Evolutionary conservation across 768 basidiomycete species (phyloP).

Genomic region (Mycena latifolia): DNA sequence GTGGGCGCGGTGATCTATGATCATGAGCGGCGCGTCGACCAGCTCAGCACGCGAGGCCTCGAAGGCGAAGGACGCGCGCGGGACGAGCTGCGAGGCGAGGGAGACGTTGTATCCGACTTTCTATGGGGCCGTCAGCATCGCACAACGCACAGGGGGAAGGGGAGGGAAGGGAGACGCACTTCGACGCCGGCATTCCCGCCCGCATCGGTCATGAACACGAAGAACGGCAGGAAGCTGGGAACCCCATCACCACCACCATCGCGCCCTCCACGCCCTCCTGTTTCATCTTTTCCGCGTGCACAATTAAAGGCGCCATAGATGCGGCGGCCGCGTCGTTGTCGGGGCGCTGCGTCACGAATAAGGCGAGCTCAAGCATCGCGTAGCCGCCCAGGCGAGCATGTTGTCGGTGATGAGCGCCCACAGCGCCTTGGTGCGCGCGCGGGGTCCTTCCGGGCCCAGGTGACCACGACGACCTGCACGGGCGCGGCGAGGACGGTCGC

Average conservation of each 20-base stretch:
- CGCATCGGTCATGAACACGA: slow-evolving; percentile 43
- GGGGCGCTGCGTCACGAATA: slow-evolving; percentile 60
- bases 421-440: slow-evolving; percentile 46
- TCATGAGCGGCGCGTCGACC: slow-evolving; percentile 50
- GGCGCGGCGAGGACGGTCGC: slow-evolving; percentile 53
- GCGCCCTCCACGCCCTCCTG: too few species aligned
- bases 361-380: slow-evolving; percentile 49
- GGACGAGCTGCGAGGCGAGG: slow-evolving; percentile 59
- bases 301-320: slow-evolving; percentile 57
- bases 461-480: slow-evolving; percentile 52
- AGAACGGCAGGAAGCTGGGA: slow-evolving; percentile 46
- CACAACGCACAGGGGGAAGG: slow-evolving; percentile 18
- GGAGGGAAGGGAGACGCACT: slow-evolving; percentile 42
- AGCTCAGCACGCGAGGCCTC: slow-evolving; percentile 44
- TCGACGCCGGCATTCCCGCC: slow-evolving; percentile 46
- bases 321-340: slow-evolving; percentile 48
- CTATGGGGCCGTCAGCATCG: slow-evolving; percentile 34
- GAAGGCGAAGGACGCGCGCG: slow-evolving; percentile 52
- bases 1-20: slow-evolving; percentile 57
- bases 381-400: slow-evolving; percentile 54
- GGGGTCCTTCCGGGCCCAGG: slow-evolving; percentile 41
- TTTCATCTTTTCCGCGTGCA: slow-evolving; percentile 47
- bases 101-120: slow-evolving; percentile 54
- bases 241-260: too few species aligned
- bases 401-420: slow-evolving; percentile 55